Percentiles rank a stretch among this genome's conserved stretches.
These are phyloP conservation scores for Pseudopediastrum boryanum DNA, from an alignment of 139 green algal species.

Conservation along the genomic window DNA sequence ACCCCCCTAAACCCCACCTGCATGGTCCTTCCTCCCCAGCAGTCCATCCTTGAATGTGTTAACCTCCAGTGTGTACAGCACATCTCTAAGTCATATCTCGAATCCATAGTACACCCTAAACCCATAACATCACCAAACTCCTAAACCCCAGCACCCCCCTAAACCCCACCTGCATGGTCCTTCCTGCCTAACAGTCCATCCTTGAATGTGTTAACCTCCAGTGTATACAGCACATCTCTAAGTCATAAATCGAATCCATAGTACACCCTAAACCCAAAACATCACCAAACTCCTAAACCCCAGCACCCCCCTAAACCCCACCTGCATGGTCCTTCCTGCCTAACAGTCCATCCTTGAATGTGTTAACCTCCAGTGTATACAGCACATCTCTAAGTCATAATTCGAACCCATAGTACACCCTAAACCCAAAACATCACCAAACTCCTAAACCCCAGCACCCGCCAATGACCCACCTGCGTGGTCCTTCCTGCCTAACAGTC, in stretches of 20 bases:
- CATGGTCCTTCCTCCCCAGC: conserved; percentile 51
- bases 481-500: conserved; percentile 48
- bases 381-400: conserved; percentile 42
- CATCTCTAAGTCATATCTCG: conserved; percentile 30
- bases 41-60: conserved; percentile 43
- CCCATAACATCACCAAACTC: too few relatives aligned
- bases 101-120: too few relatives aligned
- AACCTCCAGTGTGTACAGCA: conserved; percentile 62
- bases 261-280: too few relatives aligned
- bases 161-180: conserved; percentile 49
- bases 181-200: conserved; percentile 50
- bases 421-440: too few relatives aligned
- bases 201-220: conserved; percentile 37
- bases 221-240: conserved; percentile 49
- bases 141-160: conserved; percentile 23
- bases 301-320: conserved; percentile 15
- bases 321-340: conserved; percentile 52
- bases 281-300: too few relatives aligned
- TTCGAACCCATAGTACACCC: neutral
- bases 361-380: conserved; percentile 52
- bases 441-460: conserved; percentile 26
- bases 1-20: conserved; percentile 31
- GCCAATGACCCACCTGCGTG: conserved; percentile 40
- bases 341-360: conserved; percentile 47
- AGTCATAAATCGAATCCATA: conserved; percentile 27